Conservation (phyloP, 495 filamentous ascomycete genomes). For the Echria macrotheca region DNA sequence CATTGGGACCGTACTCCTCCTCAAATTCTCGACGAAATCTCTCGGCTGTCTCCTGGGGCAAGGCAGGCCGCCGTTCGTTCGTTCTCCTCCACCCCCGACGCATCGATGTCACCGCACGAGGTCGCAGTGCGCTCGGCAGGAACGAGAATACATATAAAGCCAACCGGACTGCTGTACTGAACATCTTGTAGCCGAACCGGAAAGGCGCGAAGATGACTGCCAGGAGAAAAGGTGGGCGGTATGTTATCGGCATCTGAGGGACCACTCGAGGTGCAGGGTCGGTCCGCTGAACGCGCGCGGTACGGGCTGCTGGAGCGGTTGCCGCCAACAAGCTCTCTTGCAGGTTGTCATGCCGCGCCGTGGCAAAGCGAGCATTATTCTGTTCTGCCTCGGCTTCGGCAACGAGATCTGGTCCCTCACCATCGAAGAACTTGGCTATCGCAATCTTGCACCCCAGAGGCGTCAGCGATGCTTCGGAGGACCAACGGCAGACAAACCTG, state of each 20-base stretch:
- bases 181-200: constrained; percentile 63
- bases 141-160: constrained; percentile 70
- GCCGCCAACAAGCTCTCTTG: constrained; percentile 49
- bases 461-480: not conserved
- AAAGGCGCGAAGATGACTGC: constrained; percentile 77
- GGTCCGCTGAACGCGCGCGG: constrained; percentile 27
- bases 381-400: constrained; percentile 68
- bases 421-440: constrained; percentile 95
- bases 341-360: constrained; percentile 64
- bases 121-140: constrained; percentile 41
- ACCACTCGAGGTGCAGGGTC: constrained; percentile 75
- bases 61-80: constrained; percentile 64
- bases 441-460: constrained; percentile 75
- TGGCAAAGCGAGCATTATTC: constrained; percentile 49
- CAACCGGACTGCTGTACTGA: constrained; percentile 61
- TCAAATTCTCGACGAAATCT: constrained; percentile 89
- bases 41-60: constrained; percentile 80
- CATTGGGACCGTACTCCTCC: constrained; percentile 74
- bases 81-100: constrained; percentile 56
- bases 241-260: constrained; percentile 60
- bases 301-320: constrained; percentile 27
- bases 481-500: constrained; percentile 50
- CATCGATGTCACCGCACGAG: constrained; percentile 57
- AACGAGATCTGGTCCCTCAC: constrained; percentile 76
- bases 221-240: constrained; percentile 67